Conservation (phyloP, 164 flowering plant genomes). For the Santalum album region DNA sequence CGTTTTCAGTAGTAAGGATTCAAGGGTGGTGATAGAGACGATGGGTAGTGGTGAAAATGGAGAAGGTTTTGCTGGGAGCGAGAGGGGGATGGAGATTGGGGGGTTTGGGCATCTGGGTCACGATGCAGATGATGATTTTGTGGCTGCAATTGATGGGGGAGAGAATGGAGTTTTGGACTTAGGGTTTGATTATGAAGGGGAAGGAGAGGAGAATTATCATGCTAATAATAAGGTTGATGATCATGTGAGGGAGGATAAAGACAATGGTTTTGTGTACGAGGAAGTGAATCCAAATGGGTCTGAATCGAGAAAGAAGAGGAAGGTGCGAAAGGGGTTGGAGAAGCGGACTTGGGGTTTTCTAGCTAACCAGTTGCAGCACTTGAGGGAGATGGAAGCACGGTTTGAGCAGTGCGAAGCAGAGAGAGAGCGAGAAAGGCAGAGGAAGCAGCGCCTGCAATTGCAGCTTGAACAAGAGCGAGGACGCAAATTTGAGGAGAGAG, state of each 20-base stretch:
- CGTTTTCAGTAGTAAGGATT: slow-evolving; percentile 19
- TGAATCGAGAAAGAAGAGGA: slow-evolving; percentile 50
- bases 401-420: slow-evolving; percentile 52
- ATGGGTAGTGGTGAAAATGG: slow-evolving; percentile 20
- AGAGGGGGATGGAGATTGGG: slow-evolving; percentile 23
- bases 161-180: slow-evolving; percentile 60
- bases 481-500: slow-evolving; percentile 40
- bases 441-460: slow-evolving; percentile 27
- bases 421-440: slow-evolving; percentile 55
- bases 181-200: slow-evolving; percentile 66
- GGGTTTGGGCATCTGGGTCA: slow-evolving; percentile 37
- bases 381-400: slow-evolving; percentile 60
- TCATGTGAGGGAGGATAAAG: slow-evolving; percentile 40
- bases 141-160: slow-evolving; percentile 43
- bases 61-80: slow-evolving; percentile 23
- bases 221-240: slow-evolving; percentile 14
- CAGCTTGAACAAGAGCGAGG: slow-evolving; percentile 41
- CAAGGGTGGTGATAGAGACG: slow-evolving; percentile 12
- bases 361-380: slow-evolving; percentile 40
- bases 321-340: slow-evolving; percentile 36
- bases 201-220: slow-evolving; percentile 34
- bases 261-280: slow-evolving; percentile 43
- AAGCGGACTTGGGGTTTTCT: slow-evolving; percentile 42
- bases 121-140: slow-evolving; percentile 39
- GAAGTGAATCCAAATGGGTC: slow-evolving; percentile 32